Evolutionary conservation across 1,139 yeast species (phyloP), one percentile per base, ranked within the genome.

Genomic region (Saccharomyces hybrid): DNA sequence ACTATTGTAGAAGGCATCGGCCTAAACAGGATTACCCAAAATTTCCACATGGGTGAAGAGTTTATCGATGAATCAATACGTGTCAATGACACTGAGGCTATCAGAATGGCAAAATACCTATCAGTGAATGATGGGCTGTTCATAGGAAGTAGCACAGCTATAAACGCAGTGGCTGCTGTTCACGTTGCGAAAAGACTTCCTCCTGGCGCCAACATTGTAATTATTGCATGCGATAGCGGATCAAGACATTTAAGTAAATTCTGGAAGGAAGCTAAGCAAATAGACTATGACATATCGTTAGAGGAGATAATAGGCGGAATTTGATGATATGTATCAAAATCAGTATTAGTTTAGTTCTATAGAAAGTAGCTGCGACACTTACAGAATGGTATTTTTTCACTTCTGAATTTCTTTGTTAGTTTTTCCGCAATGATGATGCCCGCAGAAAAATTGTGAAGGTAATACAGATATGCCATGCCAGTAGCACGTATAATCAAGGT

Each of bases 1-100:
- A 93, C 98, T 0, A 70, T 91, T 2, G 86, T 93, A 2, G 99
- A 93, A 70, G 99, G 99, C 0, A 86, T 93, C 48, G 99, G 99
- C 0, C 73, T 93, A 55, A 93, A 89, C 65, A 75, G 99, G 60
- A 73, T 93, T 41, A 93, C 99, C 0, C 80, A 80, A 65, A 93
- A 93, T 68, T 88, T 93, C 68, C 73, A 76, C 52, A 81, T 79
- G 51, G 98, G 90, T 0, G 93, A 86, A 62, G 64, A 70, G 1
- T 77, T 71, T 58, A 83, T 93, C 14, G 96, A 89, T 67, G 90
- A 84, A 58, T 86, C 97, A 0, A 75, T 88, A 14, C 75, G 91
- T 55, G 96, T 93, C 1, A 72, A 81, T 3, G 99, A 93, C 65
- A 77, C 72, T 0, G 87, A 91, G 68, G 96, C 98, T 0, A 64